A percentile compares a stretch with the other conserved stretches of the same genome.
phyloP scores from a whole-genome alignment of 164 flowering plant genomes.

The Malania oleifera region DNA sequence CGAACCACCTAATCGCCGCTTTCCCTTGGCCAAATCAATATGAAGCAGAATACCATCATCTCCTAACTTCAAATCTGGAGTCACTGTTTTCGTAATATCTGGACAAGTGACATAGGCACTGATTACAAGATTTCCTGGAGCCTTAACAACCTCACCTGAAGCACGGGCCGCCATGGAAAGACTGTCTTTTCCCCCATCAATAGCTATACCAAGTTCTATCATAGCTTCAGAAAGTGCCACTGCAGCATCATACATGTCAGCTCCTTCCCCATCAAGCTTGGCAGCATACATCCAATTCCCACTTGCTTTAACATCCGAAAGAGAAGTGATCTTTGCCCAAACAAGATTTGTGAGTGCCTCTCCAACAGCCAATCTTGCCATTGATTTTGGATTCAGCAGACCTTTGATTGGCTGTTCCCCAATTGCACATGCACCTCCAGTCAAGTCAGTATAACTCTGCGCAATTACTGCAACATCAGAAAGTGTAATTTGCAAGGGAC shows the following conservation, averaged over 20 bases:
- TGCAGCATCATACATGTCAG: slow-evolving; percentile 96
- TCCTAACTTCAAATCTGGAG: slow-evolving; percentile 83
- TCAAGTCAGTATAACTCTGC: slow-evolving; percentile 58
- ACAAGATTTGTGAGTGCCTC: slow-evolving; percentile 97
- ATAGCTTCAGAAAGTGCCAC: slow-evolving; percentile 76
- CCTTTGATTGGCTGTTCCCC: slow-evolving; percentile 97
- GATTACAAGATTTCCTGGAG: slow-evolving; percentile 91
- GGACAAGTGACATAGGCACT: slow-evolving; percentile 89
- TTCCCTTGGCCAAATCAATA: slow-evolving; percentile 82
- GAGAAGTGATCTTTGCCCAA: slow-evolving; percentile 89
- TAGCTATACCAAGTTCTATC: slow-evolving; percentile 91
- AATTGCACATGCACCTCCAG: slow-evolving; percentile 94
- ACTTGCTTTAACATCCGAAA: slow-evolving; percentile 90
- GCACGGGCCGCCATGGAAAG: slow-evolving; percentile 94
- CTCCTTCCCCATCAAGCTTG: slow-evolving; percentile 95
- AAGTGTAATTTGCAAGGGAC: slow-evolving; percentile 87
- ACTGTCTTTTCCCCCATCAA: slow-evolving; percentile 98
- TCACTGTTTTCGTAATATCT: slow-evolving; percentile 88
- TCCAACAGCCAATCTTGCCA: slow-evolving; percentile 91
- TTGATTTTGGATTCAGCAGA: slow-evolving; percentile 77
- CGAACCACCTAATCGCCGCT: slow-evolving; percentile 89
- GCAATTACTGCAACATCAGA: slow-evolving; percentile 94
- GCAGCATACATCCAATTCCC: slow-evolving; percentile 99
- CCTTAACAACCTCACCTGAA: slow-evolving; percentile 82
- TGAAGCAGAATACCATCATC: slow-evolving; percentile 79